Base-by-base conservation (phyloP, 345 rosid genomes). In the Conringia planisiliqua region DNA sequence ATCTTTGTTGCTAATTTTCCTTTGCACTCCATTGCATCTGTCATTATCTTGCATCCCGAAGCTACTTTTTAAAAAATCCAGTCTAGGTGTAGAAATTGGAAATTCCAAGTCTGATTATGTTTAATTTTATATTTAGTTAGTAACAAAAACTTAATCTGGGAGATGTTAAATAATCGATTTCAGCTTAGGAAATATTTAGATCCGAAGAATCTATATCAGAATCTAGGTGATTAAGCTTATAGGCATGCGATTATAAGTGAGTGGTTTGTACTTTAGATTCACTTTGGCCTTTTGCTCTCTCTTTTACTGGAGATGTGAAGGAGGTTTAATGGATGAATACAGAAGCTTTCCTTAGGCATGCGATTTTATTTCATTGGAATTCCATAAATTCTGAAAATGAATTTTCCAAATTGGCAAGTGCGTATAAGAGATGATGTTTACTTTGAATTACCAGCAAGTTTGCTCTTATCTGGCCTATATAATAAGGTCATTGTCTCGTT, bases 201-300 rank as follows among this genome's bases (percentile, higher is more conserved):
- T 61, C 1, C 39, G 24, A 44, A n/a, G 10, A 74, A 48, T 5
- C 13, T 75, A n/a, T 13, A 36, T 38, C 13, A 67, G 17, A 38
- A 14, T 48, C 6, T 67, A 58, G 27, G 55, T 48, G 54, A 66
- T 67, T 67, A 38, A 66, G 46, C 40, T 74, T 38, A 63, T 54
- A 33, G 24, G 48, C 3, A 13, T 22, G 24, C 24, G 59, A 24
- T 56, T 56, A 62, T 17, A 30, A 39, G 6, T 48, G 36, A 33
- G 4, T 52, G 54, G 22, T 61, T 35, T 71, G 39, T 51, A 40
- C 54, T 55, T 33, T 54, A 16, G 13, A 20, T 64, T 47, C 35
- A 46, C 14, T 46, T 70, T 43, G 35, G 46, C 46, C 44, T 22
- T 40, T 2, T 64, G 47, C 12, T 55, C 44, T 63, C 54, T 51